A percentile compares a stretch with the other conserved stretches of the same genome.
phyloP scores from a whole-genome alignment of 441 rosid species.

The Manihot esculenta region DNA sequence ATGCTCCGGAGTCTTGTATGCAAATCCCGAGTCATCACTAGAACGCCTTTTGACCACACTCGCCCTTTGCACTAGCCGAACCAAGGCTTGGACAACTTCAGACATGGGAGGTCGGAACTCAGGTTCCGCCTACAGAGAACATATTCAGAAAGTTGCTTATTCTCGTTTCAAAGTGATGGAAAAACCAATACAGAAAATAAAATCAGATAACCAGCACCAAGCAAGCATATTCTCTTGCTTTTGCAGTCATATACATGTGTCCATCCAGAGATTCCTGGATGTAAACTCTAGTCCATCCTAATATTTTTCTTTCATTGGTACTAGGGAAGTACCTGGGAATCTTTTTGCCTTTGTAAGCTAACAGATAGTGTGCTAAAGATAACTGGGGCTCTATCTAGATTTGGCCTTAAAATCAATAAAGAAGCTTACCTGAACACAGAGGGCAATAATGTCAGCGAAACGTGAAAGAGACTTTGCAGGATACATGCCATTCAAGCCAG shows the following conservation, averaged over 20 bases:
- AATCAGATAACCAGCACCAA: background rate
- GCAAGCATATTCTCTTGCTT: background rate
- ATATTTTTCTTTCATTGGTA: too few species aligned
- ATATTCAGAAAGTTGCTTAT: background rate
- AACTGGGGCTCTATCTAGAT: background rate
- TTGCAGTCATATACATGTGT: background rate
- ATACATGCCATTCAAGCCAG: conserved; percentile 86
- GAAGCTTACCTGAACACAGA: conserved; percentile 80
- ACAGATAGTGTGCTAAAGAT: background rate
- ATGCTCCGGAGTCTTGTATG: conserved; percentile 85
- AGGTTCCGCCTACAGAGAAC: conserved; percentile 54
- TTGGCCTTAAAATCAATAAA: background rate
- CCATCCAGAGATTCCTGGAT: too few species aligned
- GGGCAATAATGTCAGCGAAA: conserved; percentile 94
- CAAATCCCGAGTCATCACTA: conserved; percentile 81
- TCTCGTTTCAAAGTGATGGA: background rate
- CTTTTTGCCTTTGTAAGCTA: background rate
- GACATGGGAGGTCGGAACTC: conserved; percentile 99
- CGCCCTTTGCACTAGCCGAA: conserved; percentile 88
- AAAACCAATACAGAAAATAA: background rate
- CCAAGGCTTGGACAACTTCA: conserved; percentile 92
- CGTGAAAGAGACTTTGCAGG: conserved; percentile 97
- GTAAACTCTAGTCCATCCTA: too few species aligned
- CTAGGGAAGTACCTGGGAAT: background rate
- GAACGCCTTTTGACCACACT: conserved; percentile 77